These are phyloP conservation scores for Nitzschia putrida DNA, from an alignment of 108 stramenopile genomes.

Conservation along the genomic window DNA sequence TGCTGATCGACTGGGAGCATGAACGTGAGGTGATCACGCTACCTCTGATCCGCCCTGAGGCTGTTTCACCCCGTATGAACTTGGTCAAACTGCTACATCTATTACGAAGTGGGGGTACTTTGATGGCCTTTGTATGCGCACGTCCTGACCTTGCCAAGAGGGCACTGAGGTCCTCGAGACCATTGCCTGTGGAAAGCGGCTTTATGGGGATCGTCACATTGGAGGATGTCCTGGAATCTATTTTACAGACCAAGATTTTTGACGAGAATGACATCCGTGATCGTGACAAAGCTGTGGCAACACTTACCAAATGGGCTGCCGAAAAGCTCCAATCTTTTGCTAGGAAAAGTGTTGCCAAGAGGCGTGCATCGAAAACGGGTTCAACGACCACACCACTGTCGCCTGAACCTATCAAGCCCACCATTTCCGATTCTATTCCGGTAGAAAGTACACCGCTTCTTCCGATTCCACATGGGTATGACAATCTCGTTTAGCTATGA, in stretches of 20 bases:
- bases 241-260: constrained; percentile 60
- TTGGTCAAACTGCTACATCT: constrained; percentile 51
- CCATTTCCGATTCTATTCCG: too few relatives aligned
- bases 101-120: constrained; percentile 47
- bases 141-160: constrained; percentile 59
- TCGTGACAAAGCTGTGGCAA: constrained; percentile 45
- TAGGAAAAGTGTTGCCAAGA: constrained; percentile 16
- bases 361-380: constrained; percentile 1
- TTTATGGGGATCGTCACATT: constrained; percentile 68
- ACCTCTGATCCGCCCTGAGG: constrained; percentile 51
- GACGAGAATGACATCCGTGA: constrained; percentile 59
- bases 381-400: too few relatives aligned
- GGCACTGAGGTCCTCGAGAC: constrained; percentile 33
- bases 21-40: constrained; percentile 50
- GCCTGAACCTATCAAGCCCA: too few relatives aligned
- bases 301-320: constrained; percentile 59
- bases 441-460: too few relatives aligned
- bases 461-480: too few relatives aligned
- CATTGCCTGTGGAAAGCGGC: constrained; percentile 48
- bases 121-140: constrained; percentile 71
- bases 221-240: constrained; percentile 62
- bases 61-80: constrained; percentile 57
- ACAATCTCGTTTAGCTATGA: too few relatives aligned
- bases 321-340: constrained; percentile 20
- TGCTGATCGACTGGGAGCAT: constrained; percentile 68